Percentiles rank a stretch among this genome's conserved stretches.
These are phyloP conservation scores for Backusella liffmaniae DNA, from an alignment of 192 early-diverging fungal genomes.

Conservation along the genomic window DNA sequence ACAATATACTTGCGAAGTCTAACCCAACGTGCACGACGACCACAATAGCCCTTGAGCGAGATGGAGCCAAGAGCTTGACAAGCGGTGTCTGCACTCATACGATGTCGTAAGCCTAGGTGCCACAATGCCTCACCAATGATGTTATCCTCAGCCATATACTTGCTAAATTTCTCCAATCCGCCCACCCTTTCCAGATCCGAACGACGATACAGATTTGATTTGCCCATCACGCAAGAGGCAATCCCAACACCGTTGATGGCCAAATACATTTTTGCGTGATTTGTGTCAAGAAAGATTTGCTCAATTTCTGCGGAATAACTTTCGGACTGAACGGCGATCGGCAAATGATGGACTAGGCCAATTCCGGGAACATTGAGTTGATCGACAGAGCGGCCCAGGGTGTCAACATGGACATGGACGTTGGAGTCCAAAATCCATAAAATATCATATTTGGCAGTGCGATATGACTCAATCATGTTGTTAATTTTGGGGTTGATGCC, in stretches of 20 bases:
- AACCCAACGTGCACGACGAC: slow-evolving; percentile 88
- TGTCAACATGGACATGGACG: slow-evolving; percentile 75
- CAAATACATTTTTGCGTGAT: slow-evolving; percentile 94
- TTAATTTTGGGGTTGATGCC: slow-evolving; percentile 97
- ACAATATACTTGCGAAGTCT: slow-evolving; percentile 94
- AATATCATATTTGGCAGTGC: slow-evolving; percentile 77
- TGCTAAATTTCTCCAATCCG: slow-evolving; percentile 81
- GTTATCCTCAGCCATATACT: slow-evolving; percentile 96
- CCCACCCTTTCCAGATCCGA: slow-evolving; percentile 77
- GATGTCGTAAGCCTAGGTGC: slow-evolving; percentile 75
- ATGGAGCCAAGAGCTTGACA: slow-evolving; percentile 80
- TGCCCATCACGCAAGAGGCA: slow-evolving; percentile 91
- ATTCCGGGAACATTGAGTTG: slow-evolving; percentile 67
- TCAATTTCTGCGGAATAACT: slow-evolving; percentile 85
- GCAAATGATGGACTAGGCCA: slow-evolving; percentile 95
- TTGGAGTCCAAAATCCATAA: slow-evolving; percentile 97
- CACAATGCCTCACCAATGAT: slow-evolving; percentile 86
- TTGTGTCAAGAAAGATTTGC: slow-evolving; percentile 81
- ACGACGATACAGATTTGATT: slow-evolving; percentile 90
- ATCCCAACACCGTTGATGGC: slow-evolving; percentile 86
- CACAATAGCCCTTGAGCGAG: slow-evolving; percentile 76
- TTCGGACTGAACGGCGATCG: slow-evolving; percentile 70
- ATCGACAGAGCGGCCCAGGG: slow-evolving; percentile 80
- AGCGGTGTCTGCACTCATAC: slow-evolving; percentile 85
- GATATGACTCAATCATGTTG: slow-evolving; percentile 86